phyloP scores from a whole-genome alignment of 2,329 filamentous ascomycete species.

The Fonsecaea erecta region DNA sequence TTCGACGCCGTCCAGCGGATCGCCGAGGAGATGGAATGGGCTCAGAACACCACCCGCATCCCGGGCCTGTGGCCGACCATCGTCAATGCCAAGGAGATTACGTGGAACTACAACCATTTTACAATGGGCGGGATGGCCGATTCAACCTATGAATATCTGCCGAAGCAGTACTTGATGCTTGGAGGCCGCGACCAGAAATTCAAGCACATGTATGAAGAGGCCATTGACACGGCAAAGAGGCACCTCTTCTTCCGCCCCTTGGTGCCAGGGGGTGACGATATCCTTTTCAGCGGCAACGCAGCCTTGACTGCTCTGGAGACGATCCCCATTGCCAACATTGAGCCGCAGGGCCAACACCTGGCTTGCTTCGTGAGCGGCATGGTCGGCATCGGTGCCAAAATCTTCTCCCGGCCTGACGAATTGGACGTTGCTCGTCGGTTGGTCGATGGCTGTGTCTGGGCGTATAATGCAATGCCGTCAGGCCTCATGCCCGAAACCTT shows the following conservation, averaged over 20 bases:
- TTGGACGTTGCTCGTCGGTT: conserved; percentile 62
- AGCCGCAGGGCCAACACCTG: conserved; percentile 61
- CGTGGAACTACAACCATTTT: conserved; percentile 48
- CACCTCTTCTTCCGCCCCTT: conserved; percentile 79
- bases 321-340: conserved; percentile 36
- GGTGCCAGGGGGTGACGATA: conserved; percentile 67
- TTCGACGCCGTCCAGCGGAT: conserved; percentile 48
- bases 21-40: conserved; percentile 41
- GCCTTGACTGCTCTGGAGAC: conserved; percentile 42
- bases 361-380: conserved; percentile 74
- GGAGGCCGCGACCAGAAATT: conserved; percentile 71
- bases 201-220: conserved; percentile 70
- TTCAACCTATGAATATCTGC: conserved; percentile 63
- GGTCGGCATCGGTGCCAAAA: conserved; percentile 68
- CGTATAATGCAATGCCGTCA: conserved; percentile 61
- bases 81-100: conserved; percentile 40
- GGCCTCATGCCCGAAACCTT: conserved; percentile 68
- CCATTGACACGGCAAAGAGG: conserved; percentile 70
- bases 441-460: conserved; percentile 67
- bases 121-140: conserved; percentile 62
- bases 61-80: conserved; percentile 48
- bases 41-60: conserved; percentile 45
- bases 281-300: conserved; percentile 64
- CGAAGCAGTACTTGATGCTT: conserved; percentile 73
- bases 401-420: conserved; percentile 62